Conservation (phyloP, 2,329 filamentous ascomycete species). For the Neophaeococcomyces aloes region DNA sequence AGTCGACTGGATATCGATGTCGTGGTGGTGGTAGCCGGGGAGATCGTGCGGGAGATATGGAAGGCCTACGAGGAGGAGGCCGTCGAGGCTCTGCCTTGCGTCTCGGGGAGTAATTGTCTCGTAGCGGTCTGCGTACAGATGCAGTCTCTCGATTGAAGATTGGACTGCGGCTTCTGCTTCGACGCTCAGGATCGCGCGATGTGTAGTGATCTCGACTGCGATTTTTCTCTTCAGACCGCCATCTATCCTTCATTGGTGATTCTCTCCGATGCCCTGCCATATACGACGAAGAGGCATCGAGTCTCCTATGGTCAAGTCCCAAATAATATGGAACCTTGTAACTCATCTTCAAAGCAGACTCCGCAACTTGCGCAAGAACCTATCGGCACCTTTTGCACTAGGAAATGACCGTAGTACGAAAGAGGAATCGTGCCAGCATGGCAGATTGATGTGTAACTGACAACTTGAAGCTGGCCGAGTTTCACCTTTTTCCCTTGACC, state of each 20-base stretch:
- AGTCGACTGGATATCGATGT: conserved; percentile 9
- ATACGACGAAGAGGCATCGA: conserved; percentile 35
- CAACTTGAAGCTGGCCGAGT: too few species aligned
- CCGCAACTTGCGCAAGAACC: too few species aligned
- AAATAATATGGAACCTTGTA: too few species aligned
- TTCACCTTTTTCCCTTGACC: too few species aligned
- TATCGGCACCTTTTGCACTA: too few species aligned
- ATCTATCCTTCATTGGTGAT: conserved; percentile 41
- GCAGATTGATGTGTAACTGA: too few species aligned
- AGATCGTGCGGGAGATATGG: conserved; percentile 15
- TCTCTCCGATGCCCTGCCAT: conserved; percentile 42
- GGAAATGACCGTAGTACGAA: too few species aligned
- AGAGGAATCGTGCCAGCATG: too few species aligned
- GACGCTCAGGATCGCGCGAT: conserved; percentile 30
- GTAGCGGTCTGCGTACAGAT: conserved; percentile 9
- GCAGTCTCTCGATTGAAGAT: conserved; percentile 6
- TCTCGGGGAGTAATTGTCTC: conserved; percentile 7
- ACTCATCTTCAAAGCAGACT: too few species aligned
- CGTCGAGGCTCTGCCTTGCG: conserved; percentile 14
- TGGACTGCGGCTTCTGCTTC: conserved; percentile 13
- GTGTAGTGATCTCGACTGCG: conserved; percentile 29
- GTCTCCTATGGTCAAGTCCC: not conserved
- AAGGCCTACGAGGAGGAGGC: conserved; percentile 14
- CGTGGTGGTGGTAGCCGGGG: conserved; percentile 9
- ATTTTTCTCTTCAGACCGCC: conserved; percentile 36